Base-by-base conservation (phyloP, 768 basidiomycete species). In the Kwoniella shandongensis region DNA sequence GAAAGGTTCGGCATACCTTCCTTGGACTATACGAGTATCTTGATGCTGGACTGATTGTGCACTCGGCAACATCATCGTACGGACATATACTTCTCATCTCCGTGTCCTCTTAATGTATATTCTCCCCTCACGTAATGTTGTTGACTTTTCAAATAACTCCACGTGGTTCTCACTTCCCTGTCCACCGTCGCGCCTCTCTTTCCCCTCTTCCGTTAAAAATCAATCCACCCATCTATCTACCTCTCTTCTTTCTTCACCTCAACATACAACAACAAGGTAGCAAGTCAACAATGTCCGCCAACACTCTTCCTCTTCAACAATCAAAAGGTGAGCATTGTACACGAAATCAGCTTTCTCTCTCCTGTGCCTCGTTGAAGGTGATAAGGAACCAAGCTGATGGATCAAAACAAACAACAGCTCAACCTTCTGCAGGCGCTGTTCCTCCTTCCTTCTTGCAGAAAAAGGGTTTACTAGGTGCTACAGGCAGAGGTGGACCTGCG, bases 381-480 rank as follows among this genome's bases (percentile, higher is more conserved):
- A 8, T n/a, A n/a, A n/a, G n/a, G n/a, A n/a, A n/a, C n/a, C n/a
- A n/a, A n/a, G n/a, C n/a, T n/a, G n/a, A n/a, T n/a, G n/a, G n/a
- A n/a, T n/a, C n/a, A n/a, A n/a, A n/a, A 11, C 44, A 46, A 25
- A 22, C 26, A 27, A 18, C 35, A 58, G 56, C 41, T 18, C 56
- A 58, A 58, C 57, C 54, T 27, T 29, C 51, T 55, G 27, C 57
- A 54, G 32, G 30, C 45, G 15, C 58, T 6, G 39, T 26, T n/a
- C 26, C 55, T 51, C 69, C 69, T 8, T 59, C 54, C 10, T 63
- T 63, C 65, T 41, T 72, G 3, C 61, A 63, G 42, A 69, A 72
- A 55, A 72, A 72, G 57, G 70, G 70, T 46, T 44, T 72, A 10
- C 57, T 72, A 2, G 70, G 70, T 17, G 62, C 54, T 20, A 54